A percentile compares a stretch with the other conserved stretches of the same genome.
Evolutionary conservation across 1,284 basidiomycete species (phyloP).

Genomic region (Malassezia pachydermatis): DNA sequence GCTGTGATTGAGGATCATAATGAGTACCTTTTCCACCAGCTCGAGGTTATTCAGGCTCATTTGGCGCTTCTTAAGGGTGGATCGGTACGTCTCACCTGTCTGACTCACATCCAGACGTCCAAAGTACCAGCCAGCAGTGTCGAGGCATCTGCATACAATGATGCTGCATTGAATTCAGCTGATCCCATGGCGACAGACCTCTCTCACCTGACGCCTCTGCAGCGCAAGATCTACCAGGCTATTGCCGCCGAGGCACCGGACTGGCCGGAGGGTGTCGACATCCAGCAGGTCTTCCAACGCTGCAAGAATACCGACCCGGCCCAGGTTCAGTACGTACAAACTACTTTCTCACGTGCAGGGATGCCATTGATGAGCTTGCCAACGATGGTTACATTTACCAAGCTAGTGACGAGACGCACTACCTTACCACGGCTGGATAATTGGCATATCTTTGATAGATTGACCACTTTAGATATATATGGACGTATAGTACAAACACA

Average conservation of each 20-base stretch:
- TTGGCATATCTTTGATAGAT: background rate
- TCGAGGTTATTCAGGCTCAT: slow-evolving; percentile 54
- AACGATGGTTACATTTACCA: slow-evolving; percentile 37
- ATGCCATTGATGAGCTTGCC: slow-evolving; percentile 31
- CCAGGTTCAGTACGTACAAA: slow-evolving; percentile 18
- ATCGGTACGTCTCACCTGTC: slow-evolving; percentile 7
- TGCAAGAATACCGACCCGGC: slow-evolving; percentile 21
- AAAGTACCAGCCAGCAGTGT: background rate
- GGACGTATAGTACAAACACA: background rate
- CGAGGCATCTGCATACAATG: slow-evolving; percentile 17
- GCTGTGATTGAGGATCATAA: slow-evolving; percentile 59
- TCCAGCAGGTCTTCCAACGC: slow-evolving; percentile 23
- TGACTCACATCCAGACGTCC: slow-evolving; percentile 19
- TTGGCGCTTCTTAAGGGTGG: slow-evolving; percentile 26
- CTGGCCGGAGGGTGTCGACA: slow-evolving; percentile 30
- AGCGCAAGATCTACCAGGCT: slow-evolving; percentile 26
- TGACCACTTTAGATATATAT: background rate
- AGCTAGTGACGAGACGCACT: slow-evolving; percentile 37
- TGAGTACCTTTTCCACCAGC: slow-evolving; percentile 71
- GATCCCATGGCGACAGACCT: slow-evolving; percentile 22
- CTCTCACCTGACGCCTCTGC: slow-evolving; percentile 22
- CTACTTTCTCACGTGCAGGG: slow-evolving; percentile 15
- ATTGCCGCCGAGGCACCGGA: slow-evolving; percentile 27
- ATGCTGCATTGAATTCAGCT: slow-evolving; percentile 21
- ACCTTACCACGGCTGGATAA: slow-evolving; percentile 30